Base-by-base conservation (phyloP, 1,284 basidiomycete genomes). In the Boletellus sp. region DNA sequence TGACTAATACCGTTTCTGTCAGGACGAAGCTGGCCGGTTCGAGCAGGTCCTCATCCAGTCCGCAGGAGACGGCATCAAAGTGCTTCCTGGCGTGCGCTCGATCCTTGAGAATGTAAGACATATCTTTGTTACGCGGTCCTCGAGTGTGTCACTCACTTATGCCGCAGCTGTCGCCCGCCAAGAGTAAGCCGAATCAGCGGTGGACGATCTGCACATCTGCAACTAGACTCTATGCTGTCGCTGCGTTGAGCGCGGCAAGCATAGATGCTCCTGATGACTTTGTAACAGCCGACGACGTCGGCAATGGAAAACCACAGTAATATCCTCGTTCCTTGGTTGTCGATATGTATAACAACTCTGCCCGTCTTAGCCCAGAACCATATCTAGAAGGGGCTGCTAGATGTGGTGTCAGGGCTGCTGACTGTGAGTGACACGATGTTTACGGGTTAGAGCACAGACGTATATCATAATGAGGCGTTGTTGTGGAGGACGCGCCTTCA, bases 401-500 rank as follows among this genome's bases (percentile, higher is more conserved):
- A 48, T 81, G 79, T 59, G 74, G 78, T 1, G 77, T 82, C 10
- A 72, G 78, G 29, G 78, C 82, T 21, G 66, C 72, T 42, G 76
- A 76, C 30, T 90, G 85, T 79, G 43, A 50, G 74, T 62, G 10
- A 22, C 42, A 19, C 36, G 17, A 21, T 16, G 32, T 46, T 8
- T 23, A n/a, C n/a, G 41, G 36, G 14, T 13, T 25, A 29, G 34
- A 38, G 39, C 44, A 37, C 44, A 33, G 29, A 36, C 40, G 42
- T 25, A 51, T 50, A 36, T 53, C 36, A 51, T 34, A 11, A 41
- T 17, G 19, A 87, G 84, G 82, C 55, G 72, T 94, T 43, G 91
- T 94, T 9, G 76, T 94, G 33, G 91, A 94, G 64, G 92, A 94
- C 69, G 89, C 92, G 1, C 91, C 91, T 1, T 78, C 78, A 7